phyloP scores from a whole-genome alignment of 441 rosid genomes.

The Mallotus repandus region DNA sequence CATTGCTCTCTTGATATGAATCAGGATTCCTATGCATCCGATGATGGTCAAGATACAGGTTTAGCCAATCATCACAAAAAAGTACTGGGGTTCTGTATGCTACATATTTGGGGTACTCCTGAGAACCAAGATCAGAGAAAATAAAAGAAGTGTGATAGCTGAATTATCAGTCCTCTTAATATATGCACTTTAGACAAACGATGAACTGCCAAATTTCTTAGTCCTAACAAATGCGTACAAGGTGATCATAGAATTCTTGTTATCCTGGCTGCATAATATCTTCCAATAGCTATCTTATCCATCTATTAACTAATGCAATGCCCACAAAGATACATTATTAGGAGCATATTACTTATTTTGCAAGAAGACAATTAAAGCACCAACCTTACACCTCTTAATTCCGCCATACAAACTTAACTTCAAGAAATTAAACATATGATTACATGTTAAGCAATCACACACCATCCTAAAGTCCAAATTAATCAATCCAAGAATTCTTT shows the following conservation, averaged over 20 bases:
- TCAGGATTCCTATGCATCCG: conserved; percentile 65
- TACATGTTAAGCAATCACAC: background rate
- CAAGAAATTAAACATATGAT: background rate
- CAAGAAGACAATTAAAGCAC: background rate
- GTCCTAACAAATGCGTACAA: background rate
- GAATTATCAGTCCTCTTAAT: conserved; percentile 7
- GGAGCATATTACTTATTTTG: background rate
- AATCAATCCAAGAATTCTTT: background rate
- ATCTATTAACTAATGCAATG: background rate
- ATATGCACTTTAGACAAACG: conserved; percentile 12
- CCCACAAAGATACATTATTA: background rate
- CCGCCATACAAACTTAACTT: background rate
- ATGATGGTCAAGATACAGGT: conserved; percentile 70
- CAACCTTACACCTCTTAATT: background rate
- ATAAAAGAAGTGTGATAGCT: conserved; percentile 16
- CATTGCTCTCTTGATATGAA: conserved; percentile 46
- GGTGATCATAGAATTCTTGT: background rate
- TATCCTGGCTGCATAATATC: background rate
- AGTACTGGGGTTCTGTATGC: conserved; percentile 68
- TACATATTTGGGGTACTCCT: conserved; percentile 85
- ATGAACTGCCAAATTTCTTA: background rate
- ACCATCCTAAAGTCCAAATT: background rate
- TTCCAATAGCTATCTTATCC: background rate
- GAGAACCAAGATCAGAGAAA: conserved; percentile 35
- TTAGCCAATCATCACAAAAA: conserved; percentile 92